These are phyloP conservation scores for Thalassiosira exigua DNA, from an alignment of 352 stramenopile species.

Conservation along the genomic window DNA sequence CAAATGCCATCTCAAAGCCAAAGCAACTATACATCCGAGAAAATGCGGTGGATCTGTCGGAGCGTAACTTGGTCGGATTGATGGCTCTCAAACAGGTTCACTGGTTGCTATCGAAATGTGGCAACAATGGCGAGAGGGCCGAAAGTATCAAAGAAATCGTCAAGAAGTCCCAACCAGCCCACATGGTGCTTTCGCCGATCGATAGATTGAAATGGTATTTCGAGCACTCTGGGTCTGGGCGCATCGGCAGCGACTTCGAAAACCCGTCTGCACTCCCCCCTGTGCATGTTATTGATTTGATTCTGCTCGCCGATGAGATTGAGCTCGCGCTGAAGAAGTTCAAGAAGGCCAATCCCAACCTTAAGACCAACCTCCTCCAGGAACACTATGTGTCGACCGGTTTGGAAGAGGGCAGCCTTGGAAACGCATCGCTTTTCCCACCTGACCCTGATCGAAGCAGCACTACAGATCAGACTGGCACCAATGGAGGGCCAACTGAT, in stretches of 20 bases:
- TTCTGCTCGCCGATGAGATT: conserved; percentile 17
- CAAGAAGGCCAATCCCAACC: conserved; percentile 13
- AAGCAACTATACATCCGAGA: conserved; percentile 22
- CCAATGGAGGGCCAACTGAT: conserved; percentile 6
- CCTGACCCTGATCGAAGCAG: too few species aligned
- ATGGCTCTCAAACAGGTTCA: conserved; percentile 27
- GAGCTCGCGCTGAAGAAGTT: conserved; percentile 13
- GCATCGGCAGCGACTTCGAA: not conserved
- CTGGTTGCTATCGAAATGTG: conserved; percentile 16
- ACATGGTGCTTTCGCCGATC: conserved; percentile 4
- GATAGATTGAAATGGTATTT: conserved; percentile 14
- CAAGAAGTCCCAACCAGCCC: not conserved
- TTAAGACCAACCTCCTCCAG: conserved; percentile 14
- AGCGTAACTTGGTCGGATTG: not conserved
- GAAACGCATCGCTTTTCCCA: too few species aligned
- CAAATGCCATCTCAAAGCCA: too few species aligned
- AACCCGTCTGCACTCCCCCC: conserved; percentile 6
- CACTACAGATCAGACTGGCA: not conserved
- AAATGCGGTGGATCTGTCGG: conserved; percentile 12
- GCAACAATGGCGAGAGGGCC: not conserved
- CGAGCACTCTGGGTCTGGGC: not conserved
- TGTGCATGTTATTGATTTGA: conserved; percentile 19
- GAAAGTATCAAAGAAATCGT: conserved; percentile 1
- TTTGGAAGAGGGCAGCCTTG: too few species aligned
- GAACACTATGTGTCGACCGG: conserved; percentile 41